phyloP scores from a whole-genome alignment of 2,329 filamentous ascomycete species.

The Dissoconium aciculare region DNA sequence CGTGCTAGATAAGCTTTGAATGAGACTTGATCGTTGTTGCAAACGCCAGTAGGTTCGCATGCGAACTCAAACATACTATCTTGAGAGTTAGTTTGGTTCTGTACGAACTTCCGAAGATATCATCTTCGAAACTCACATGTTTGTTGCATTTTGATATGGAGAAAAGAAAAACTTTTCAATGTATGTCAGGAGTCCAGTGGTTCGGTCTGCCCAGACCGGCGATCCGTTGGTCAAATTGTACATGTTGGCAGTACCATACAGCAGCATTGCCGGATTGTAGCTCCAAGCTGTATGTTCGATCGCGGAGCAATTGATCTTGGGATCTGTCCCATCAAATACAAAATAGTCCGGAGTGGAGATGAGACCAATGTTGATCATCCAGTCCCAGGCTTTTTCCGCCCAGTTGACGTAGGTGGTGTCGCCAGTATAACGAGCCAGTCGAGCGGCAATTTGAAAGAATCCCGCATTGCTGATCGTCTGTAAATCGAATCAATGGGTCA shows the following conservation, averaged over 20 bases:
- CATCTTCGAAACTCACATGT: conserved; percentile 27
- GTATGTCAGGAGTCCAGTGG: conserved; percentile 44
- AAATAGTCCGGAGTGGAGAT: conserved; percentile 36
- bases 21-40: conserved; percentile 55
- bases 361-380: conserved; percentile 34
- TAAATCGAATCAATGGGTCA: background rate
- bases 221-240: conserved; percentile 36
- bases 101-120: too few species aligned
- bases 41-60: conserved; percentile 46
- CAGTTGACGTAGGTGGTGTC: conserved; percentile 66
- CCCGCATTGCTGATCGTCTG: conserved; percentile 41
- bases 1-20: conserved; percentile 65
- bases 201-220: conserved; percentile 41
- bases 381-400: conserved; percentile 55
- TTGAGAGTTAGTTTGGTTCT: too few species aligned
- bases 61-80: conserved; percentile 45
- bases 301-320: conserved; percentile 35
- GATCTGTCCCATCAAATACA: conserved; percentile 42
- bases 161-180: conserved; percentile 40
- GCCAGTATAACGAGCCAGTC: conserved; percentile 62
- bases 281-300: conserved; percentile 41
- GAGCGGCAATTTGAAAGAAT: conserved; percentile 45
- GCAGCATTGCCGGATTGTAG: conserved; percentile 42
- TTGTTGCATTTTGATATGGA: conserved; percentile 30
- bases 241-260: conserved; percentile 42